phyloP scores from a whole-genome alignment of 129 eudicot genomes.

The Artemisia annua region DNA sequence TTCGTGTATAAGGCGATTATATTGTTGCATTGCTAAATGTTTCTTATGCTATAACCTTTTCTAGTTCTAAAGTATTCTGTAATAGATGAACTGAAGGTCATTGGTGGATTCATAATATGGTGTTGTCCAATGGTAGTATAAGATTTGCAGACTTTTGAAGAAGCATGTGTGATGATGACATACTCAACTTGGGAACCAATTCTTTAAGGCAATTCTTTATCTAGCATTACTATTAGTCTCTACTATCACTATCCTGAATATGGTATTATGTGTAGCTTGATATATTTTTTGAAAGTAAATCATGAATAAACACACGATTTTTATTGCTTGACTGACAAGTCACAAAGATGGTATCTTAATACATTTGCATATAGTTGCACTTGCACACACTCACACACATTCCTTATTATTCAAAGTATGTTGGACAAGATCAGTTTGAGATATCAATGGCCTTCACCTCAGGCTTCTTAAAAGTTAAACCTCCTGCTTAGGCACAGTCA shows the following conservation, averaged over 20 bases:
- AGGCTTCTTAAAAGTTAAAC: constrained; percentile 35
- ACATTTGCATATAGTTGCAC: not conserved
- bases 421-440: constrained; percentile 3
- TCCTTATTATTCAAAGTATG: not conserved
- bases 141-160: constrained; percentile 11
- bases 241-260: not conserved
- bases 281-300: no score
- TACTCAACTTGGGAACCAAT: not conserved
- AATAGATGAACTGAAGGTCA: no score
- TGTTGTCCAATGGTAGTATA: not conserved
- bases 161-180: not conserved
- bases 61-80: no score
- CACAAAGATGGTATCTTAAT: constrained; percentile 5
- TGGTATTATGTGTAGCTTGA: not conserved
- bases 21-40: no score
- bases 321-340: constrained; percentile 21
- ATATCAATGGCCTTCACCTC: constrained; percentile 39
- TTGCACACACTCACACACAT: not conserved
- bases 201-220: not conserved
- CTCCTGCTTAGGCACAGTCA: constrained; percentile 41
- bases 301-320: constrained; percentile 9
- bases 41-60: no score
- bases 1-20: no score
- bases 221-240: not conserved
- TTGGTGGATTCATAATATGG: no score